Evolutionary conservation across 75 land plant species (phyloP), one percentile per base, ranked within the genome.

Genomic region (Picea sitchensis): DNA sequence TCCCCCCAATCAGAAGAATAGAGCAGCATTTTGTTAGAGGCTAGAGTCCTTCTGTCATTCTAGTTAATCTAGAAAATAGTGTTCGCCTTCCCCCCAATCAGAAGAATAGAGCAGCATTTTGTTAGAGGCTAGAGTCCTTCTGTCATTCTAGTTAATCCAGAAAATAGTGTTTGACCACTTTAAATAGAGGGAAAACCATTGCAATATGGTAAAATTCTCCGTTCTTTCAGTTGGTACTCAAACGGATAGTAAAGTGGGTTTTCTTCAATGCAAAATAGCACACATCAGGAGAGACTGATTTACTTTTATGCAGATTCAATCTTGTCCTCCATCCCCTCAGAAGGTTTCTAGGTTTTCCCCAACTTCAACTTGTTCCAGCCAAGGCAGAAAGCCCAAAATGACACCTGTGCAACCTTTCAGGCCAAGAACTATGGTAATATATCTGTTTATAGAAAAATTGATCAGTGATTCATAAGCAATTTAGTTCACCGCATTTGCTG

Each of bases 251-350:
- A 65, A 34, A 65, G 68, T 65, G 38, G 38, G 36, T 15, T 65
- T 14, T 65, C 32, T 61, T 18, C 36, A 32, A 15, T 32, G 41
- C 34, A 34, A 15, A 34, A 38, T 67, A 15, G 17, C 71, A 5
- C 14, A 31, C 21, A 76, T 47, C 13, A 80, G 38, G 64, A 83
- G 79, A 47, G 81, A 59, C 58, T 80, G 80, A 54, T 61, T 74
- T 59, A 34, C 3, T 14, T 21, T 79, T 58, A 54, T 77, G 75
- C 81, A 80, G 60, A 82, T 88, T 21, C 76, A 90, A 60, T 78
- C 88, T 3, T 75, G 59, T 77, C 92, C 92, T 15, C 92, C 92
- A 3, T 81, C 90, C 47, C 92, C 92, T 57, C 92, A 90, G 77
- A 78, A 89, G 41, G 60, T 82, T 44, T 80, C 79, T 84, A 67